A percentile compares a stretch with the other conserved stretches of the same genome.
These are phyloP conservation scores for Heliamphora exappendiculata DNA, from an alignment of 148 eudicot species.

Conservation along the genomic window DNA sequence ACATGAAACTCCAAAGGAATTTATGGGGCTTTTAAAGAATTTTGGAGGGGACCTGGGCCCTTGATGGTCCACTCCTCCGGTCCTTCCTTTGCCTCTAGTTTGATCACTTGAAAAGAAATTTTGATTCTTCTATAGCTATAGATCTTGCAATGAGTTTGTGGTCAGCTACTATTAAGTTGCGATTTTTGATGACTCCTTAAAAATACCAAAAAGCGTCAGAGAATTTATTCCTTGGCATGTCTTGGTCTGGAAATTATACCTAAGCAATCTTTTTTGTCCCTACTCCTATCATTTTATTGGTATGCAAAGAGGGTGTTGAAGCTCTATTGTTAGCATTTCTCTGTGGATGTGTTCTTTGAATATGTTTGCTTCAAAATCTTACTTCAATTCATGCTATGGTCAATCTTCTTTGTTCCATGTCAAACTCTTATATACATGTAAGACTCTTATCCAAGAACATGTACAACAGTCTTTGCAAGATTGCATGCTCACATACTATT, in stretches of 20 bases:
- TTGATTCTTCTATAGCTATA: slow-evolving; percentile 1
- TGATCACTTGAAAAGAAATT: neutral
- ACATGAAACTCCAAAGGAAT: too few relatives aligned
- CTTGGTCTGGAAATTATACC: neutral
- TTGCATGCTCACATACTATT: neutral
- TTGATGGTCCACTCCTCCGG: too few relatives aligned
- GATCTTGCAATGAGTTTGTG: neutral
- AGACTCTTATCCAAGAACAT: neutral
- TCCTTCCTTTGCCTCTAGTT: too few relatives aligned
- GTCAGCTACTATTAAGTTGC: neutral
- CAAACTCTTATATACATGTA: neutral
- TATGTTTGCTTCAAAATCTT: neutral
- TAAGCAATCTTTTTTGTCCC: neutral
- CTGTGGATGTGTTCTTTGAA: neutral
- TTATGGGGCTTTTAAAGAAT: too few relatives aligned
- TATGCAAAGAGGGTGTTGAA: neutral
- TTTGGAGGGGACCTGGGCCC: too few relatives aligned
- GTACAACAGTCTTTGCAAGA: neutral
- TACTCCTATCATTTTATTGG: neutral
- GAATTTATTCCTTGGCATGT: neutral
- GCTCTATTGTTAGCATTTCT: neutral
- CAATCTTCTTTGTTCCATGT: neutral
- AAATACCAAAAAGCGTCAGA: neutral
- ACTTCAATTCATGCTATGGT: neutral
- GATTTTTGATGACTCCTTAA: neutral